Evolutionary conservation across 768 basidiomycete species (phyloP), one percentile per base, ranked within the genome.

Genomic region (Boletus insuetus): DNA sequence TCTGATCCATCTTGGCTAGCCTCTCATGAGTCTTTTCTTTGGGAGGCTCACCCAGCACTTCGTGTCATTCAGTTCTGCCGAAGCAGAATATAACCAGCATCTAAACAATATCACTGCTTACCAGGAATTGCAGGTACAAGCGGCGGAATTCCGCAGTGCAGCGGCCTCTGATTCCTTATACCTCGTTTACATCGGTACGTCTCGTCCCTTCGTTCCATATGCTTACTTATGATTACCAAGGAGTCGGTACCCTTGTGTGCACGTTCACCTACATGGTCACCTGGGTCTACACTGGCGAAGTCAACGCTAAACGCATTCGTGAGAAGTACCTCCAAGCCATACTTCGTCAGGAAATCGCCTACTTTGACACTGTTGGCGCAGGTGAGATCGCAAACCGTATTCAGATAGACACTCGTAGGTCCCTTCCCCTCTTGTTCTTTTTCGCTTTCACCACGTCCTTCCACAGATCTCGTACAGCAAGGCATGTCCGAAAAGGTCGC

Each of bases 341-440:
- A 22, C 76, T 98, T 3, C 84, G 92, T 29, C 94, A 97, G 65
- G 86, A 91, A 54, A 86, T 94, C 59, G 85, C 86, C 13, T 97
- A 82, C 75, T 96, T 96, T 65, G 94, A 98, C 69, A 83, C 86
- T 20, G 82, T 96, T 52, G 94, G 94, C 34, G 24, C 24, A 26
- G 24, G 24, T 1, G 24, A 26, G 24, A 1, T 26, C 7, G 7
- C 24, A 26, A 26, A 26, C 24, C 24, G 3, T 26, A 26, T 26
- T 26, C 24, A 26, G 7, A 26, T 6, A 26, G 7, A 26, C 24
- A 26, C 24, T 26, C 6, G 8, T 26, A 26, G 26, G 26, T 26
- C 26, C 26, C 26, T 8, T 5, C 8, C 26, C 8, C 26, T 26
- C 26, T 26, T 4, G 4, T 26, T 26, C 26, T 26, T 26, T 26